Base-by-base conservation (phyloP, 345 rosid species). In the Anastatica hierochuntica region DNA sequence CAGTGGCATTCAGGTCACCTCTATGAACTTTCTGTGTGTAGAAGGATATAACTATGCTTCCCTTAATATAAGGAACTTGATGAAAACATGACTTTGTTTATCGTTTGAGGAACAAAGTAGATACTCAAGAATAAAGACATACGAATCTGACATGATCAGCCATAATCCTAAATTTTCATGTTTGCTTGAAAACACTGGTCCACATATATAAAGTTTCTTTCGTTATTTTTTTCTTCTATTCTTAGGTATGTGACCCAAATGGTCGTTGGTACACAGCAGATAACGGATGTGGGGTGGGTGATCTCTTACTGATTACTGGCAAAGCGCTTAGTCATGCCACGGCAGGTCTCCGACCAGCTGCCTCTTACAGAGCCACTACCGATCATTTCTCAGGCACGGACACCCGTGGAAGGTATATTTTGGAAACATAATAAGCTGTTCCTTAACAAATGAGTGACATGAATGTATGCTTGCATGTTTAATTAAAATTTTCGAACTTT, bases 211-310 rank as follows among this genome's bases (percentile, higher is more conserved):
- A 18, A 9, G n/a, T 10, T 39, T 14, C 24, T 45, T 24, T 27
- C 71, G 19, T 49, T 30, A 18, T 53, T 39, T 19, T 56, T 54
- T 27, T 35, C 50, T 38, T 64, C 40, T 70, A 20, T 46, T 43
- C 62, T 47, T 67, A 92, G 98, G 98, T 92, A 42, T 84, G 95
- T 73, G 98, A 92, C 58, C 95, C 95, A 57, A 83, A 87, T 62
- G 94, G 96, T 56, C 95, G 76, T 30, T 92, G 98, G 98, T 92
- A 82, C 82, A 58, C 79, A 49, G 98, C 96, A 75, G 98, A 84
- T 76, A 74, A 63, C 60, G 82, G 83, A 37, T 78, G 74, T 48
- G 71, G 81, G 56, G 72, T 89, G 18, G 88, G 83, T 27, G 94
- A 87, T 77, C 74, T 92, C 30, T 72, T 92, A 70, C 76, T 92